phyloP scores from a whole-genome alignment of 441 rosid genomes.

The Pelargonium australe region DNA sequence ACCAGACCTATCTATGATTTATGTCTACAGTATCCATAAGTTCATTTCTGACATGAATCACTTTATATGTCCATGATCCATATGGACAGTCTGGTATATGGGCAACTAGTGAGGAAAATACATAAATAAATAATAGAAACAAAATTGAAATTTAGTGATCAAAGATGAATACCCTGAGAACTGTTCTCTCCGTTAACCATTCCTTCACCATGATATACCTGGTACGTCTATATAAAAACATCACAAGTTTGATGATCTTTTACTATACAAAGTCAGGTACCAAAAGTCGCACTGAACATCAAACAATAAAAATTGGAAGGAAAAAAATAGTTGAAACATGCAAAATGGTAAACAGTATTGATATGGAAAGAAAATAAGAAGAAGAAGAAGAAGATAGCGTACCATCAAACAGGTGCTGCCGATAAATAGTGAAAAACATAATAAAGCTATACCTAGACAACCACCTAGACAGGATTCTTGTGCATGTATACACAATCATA shows the following conservation, averaged over 20 bases:
- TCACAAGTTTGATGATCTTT: constrained; percentile 14
- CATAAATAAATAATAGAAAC: constrained; percentile 11
- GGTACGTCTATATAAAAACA: constrained; percentile 27
- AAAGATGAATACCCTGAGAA: constrained; percentile 41
- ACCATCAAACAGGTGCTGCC: background rate
- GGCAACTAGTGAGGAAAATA: constrained; percentile 3
- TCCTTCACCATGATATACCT: constrained; percentile 35
- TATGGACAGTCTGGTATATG: background rate
- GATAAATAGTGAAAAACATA: too few species aligned
- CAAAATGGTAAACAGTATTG: background rate
- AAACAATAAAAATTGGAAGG: background rate
- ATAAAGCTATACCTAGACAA: too few species aligned
- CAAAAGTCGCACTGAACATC: background rate
- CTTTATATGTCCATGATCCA: background rate
- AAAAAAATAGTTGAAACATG: background rate
- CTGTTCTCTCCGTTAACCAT: constrained; percentile 24
- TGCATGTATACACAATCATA: too few species aligned
- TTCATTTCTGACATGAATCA: constrained; percentile 8
- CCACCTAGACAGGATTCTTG: too few species aligned
- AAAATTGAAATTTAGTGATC: constrained; percentile 7
- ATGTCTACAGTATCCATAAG: constrained; percentile 1
- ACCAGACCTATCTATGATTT: background rate
- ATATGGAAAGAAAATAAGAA: background rate
- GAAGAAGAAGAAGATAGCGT: background rate
- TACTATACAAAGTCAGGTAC: constrained; percentile 15